These are phyloP conservation scores for Diatrype stigma DNA, from an alignment of 2,329 filamentous ascomycete genomes.

Conservation along the genomic window DNA sequence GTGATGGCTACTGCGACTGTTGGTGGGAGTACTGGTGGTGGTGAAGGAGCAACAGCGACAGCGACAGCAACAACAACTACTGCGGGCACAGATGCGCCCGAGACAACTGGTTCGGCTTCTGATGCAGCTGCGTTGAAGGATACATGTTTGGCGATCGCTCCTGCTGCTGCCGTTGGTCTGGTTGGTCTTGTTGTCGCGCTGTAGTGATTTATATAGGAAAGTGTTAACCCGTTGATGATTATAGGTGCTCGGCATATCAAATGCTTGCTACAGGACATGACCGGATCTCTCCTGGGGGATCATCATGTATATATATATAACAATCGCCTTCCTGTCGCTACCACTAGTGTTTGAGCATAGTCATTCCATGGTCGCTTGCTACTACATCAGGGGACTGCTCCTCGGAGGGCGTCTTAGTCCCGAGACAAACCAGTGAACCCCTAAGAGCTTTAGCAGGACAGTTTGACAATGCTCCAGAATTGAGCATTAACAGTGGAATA, in stretches of 20 bases:
- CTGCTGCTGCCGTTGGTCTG: conserved; percentile 13
- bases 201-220: neutral
- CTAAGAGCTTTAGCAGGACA: no score
- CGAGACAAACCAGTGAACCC: no score
- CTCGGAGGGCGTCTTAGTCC: no score
- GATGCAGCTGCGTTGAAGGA: conserved; percentile 4
- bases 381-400: no score
- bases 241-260: no score
- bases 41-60: neutral
- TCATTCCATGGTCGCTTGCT: no score
- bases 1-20: conserved; percentile 1
- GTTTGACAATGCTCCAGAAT: no score
- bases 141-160: conserved; percentile 11
- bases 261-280: neutral
- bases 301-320: no score
- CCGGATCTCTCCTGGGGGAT: no score
- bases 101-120: neutral
- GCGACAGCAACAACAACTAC: conserved; percentile 2
- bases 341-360: no score
- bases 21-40: conserved; percentile 1
- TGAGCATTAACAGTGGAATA: no score
- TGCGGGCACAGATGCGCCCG: neutral
- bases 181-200: conserved; percentile 12
- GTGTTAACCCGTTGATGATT: neutral
- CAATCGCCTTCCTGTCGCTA: no score